Conservation (phyloP, 164 flowering plant species). For the Kalanchoe fedtschenkoi region DNA sequence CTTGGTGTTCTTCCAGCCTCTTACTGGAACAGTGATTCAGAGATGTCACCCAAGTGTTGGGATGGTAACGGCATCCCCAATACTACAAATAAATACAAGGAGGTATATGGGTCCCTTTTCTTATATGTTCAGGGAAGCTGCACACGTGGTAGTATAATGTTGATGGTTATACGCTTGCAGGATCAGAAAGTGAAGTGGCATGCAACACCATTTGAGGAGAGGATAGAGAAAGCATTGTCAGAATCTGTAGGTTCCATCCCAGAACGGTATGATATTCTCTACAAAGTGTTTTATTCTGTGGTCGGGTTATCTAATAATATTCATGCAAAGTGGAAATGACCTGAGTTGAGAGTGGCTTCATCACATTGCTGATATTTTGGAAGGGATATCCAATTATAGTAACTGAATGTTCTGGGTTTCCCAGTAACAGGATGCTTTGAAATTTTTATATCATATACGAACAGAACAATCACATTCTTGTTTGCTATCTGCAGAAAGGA, state of each 20-base stretch:
- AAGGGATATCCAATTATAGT: too few species aligned
- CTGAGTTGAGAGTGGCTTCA: too few species aligned
- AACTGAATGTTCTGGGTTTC: too few species aligned
- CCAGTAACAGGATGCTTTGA: too few species aligned
- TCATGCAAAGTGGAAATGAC: too few species aligned
- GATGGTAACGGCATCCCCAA: slow-evolving; percentile 98
- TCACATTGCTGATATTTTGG: too few species aligned
- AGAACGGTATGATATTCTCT: slow-evolving; percentile 40
- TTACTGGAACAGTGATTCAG: slow-evolving; percentile 58
- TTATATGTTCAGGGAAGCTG: neutral
- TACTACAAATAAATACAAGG: slow-evolving; percentile 89
- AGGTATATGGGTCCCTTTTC: slow-evolving; percentile 31
- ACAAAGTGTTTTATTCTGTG: too few species aligned
- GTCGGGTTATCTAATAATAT: too few species aligned
- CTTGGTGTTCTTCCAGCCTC: slow-evolving; percentile 65
- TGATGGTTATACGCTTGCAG: slow-evolving; percentile 24
- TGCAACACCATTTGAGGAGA: slow-evolving; percentile 95
- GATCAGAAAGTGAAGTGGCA: slow-evolving; percentile 97
- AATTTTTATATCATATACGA: too few species aligned
- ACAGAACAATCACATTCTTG: too few species aligned
- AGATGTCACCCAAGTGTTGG: slow-evolving; percentile 56
- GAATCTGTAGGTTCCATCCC: slow-evolving; percentile 52
- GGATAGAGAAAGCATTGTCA: slow-evolving; percentile 85
- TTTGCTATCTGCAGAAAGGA: neutral
- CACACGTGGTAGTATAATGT: neutral